Conservation (phyloP, 805 yeast genomes). For the Lipomyces yamadae region DNA sequence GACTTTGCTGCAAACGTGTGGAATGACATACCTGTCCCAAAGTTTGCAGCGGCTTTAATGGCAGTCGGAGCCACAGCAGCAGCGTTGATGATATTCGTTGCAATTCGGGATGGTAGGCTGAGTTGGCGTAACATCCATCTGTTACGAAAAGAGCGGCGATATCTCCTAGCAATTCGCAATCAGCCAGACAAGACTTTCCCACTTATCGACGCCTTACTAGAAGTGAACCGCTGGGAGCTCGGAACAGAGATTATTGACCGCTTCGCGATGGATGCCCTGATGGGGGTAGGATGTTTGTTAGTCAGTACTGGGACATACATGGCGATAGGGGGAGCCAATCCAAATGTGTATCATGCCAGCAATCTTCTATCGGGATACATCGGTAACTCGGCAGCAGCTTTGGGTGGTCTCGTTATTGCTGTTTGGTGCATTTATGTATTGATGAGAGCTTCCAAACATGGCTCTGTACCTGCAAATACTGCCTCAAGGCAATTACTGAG, state of each 20-base stretch:
- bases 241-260: conserved; percentile 4
- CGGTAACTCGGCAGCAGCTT: conserved; percentile 3
- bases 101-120: not conserved
- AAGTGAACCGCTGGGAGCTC: conserved; percentile 1
- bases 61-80: not conserved
- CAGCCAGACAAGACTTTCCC: not conserved
- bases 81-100: not conserved
- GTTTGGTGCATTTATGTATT: not conserved
- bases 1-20: conserved; percentile 5
- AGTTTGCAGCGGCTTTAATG: not conserved
- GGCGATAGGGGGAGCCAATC: conserved; percentile 6
- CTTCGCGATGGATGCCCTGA: not conserved
- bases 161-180: not conserved
- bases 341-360: not conserved
- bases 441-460: not conserved
- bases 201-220: not conserved
- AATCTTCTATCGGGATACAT: conserved; percentile 6
- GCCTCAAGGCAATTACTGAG: not conserved
- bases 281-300: not conserved
- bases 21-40: conserved; percentile 4
- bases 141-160: not conserved
- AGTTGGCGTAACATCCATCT: not conserved
- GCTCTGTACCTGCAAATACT: not conserved
- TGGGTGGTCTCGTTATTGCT: not conserved
- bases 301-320: conserved; percentile 1